A percentile compares a stretch with the other conserved stretches of the same genome.
These are phyloP conservation scores for Chlamydomonas asymmetrica DNA, from an alignment of 139 green algal genomes.

Conservation along the genomic window DNA sequence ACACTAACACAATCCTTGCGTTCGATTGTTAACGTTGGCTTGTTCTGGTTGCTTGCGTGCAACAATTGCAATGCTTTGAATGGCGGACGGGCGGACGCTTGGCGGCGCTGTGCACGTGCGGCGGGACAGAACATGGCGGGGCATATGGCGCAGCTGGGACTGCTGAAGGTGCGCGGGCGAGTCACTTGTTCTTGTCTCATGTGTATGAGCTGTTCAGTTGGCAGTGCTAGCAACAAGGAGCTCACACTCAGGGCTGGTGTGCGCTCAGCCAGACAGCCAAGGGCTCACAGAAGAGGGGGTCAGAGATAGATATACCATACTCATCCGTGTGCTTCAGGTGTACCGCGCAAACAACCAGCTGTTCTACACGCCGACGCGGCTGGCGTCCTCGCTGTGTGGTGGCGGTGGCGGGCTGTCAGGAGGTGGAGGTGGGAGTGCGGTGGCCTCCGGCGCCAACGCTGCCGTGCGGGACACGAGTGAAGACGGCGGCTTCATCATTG, in stretches of 20 bases:
- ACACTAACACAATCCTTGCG: no score
- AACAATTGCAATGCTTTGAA: no score
- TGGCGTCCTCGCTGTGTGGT: constrained; percentile 65
- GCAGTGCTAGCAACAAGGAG: no score
- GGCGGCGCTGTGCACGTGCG: no score
- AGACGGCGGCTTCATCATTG: constrained; percentile 57
- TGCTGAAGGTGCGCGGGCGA: constrained; percentile 50
- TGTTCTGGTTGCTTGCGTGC: no score
- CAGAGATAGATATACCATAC: neutral
- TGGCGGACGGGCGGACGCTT: no score
- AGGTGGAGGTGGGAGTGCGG: neutral
- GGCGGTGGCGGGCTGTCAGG: constrained; percentile 17
- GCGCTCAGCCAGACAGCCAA: no score
- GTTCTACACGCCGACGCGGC: constrained; percentile 68
- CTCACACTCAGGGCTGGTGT: no score
- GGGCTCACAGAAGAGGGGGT: no score
- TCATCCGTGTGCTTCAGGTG: neutral
- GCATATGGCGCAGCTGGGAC: constrained; percentile 78
- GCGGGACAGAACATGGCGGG: constrained; percentile 54
- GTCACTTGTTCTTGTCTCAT: neutral
- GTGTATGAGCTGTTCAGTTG: no score
- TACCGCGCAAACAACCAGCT: no score
- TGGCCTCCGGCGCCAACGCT: neutral
- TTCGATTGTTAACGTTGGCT: no score
- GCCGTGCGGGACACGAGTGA: neutral